Evolutionary conservation across 2,329 filamentous ascomycete species (phyloP).

Genomic region (Aspergillus cejpii): DNA sequence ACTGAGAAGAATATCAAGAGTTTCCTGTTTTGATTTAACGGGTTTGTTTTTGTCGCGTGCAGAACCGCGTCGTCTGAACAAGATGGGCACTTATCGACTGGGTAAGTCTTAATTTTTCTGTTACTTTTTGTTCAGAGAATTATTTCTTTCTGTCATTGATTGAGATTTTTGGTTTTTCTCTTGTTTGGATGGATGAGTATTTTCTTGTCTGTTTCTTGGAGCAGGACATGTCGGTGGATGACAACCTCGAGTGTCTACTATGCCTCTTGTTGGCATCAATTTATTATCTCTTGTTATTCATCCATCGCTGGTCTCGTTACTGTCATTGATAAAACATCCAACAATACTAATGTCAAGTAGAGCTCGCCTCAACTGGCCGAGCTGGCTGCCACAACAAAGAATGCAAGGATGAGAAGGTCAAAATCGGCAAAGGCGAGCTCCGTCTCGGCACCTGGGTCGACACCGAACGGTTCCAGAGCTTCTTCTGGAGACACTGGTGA

Average conservation of each 20-base stretch:
- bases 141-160: neutral
- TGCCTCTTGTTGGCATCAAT: too few relatives aligned
- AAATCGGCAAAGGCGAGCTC: conserved; percentile 72
- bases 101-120: conserved; percentile 8
- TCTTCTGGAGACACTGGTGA: conserved; percentile 83
- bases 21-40: neutral
- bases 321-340: neutral
- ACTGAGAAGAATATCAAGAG: neutral
- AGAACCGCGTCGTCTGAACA: neutral
- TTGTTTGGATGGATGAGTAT: neutral
- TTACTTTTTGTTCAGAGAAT: neutral
- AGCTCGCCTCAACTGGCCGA: conserved; percentile 62
- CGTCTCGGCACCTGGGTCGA: conserved; percentile 69
- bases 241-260: too few relatives aligned
- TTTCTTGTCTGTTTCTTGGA: neutral
- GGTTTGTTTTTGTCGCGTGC: neutral
- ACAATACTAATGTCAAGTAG: conserved; percentile 42
- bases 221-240: too few relatives aligned
- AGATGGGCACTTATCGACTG: conserved; percentile 15
- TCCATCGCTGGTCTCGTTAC: neutral
- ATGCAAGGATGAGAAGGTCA: conserved; percentile 63
- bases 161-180: neutral
- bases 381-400: conserved; percentile 65
- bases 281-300: too few relatives aligned
- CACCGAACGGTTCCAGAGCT: conserved; percentile 55